phyloP scores from a whole-genome alignment of 2,329 filamentous ascomycete species.

The Trichoderma citrinoviride region DNA sequence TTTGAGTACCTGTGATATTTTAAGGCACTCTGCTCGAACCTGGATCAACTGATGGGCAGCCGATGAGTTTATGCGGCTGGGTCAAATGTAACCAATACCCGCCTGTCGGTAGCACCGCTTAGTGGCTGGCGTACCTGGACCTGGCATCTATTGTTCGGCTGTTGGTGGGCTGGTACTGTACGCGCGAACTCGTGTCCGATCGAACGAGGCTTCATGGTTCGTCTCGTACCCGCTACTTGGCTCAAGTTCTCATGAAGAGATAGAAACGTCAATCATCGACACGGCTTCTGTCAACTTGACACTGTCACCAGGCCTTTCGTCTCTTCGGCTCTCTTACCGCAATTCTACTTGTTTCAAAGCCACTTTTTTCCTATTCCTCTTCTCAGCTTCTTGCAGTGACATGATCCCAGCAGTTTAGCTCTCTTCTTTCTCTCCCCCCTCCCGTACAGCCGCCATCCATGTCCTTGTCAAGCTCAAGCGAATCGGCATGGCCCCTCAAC shows the following conservation, averaged over 20 bases:
- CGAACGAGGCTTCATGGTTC: too few relatives aligned
- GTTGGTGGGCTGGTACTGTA: not conserved
- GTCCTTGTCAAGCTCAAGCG: not conserved
- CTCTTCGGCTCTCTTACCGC: too few relatives aligned
- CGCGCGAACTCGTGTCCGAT: not conserved
- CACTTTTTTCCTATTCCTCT: too few relatives aligned
- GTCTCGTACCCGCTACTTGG: not conserved
- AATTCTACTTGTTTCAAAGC: too few relatives aligned
- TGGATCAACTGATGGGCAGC: not conserved
- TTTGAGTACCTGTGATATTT: not conserved
- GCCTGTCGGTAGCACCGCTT: not conserved
- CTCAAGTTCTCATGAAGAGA: too few relatives aligned
- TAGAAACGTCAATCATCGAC: too few relatives aligned
- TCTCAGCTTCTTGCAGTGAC: too few relatives aligned
- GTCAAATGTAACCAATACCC: not conserved
- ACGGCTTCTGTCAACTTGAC: too few relatives aligned
- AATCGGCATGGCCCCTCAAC: slow-evolving; percentile 2
- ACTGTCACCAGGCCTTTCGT: too few relatives aligned
- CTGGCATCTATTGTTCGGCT: not conserved
- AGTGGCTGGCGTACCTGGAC: not conserved
- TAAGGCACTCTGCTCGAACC: not conserved
- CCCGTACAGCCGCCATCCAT: not conserved
- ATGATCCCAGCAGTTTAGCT: not conserved
- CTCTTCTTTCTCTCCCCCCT: not conserved
- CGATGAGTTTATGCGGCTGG: not conserved